Evolutionary conservation across 1,284 basidiomycete species (phyloP), one percentile per base, ranked within the genome.

Genomic region (Paramarasmius palmivorus): DNA sequence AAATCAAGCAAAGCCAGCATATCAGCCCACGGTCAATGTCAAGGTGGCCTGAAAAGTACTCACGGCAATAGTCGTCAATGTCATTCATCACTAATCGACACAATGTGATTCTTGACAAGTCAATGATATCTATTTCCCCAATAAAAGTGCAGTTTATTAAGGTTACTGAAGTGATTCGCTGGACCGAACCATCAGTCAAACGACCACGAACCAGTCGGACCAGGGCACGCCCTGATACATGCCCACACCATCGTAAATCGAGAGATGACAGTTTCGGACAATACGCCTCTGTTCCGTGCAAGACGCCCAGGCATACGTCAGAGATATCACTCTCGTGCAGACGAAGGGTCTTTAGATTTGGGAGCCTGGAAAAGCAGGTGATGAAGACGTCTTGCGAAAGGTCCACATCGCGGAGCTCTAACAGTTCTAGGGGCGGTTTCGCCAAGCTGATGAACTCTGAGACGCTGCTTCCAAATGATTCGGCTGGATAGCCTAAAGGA

Each of bases 211-310:
- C 74, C 14, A 81, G 63, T 40, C 73, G 65, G 34, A 76, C 76
- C 37, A 81, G 61, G 19, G 72, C 69, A 1, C 57, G 55, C 7
- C 83, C 82, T 40, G 70, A 73, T 12, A 87, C 62, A 58, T 81
- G 75, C 10, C 77, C 74, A 59, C 84, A 87, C 83, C 83, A 86
- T 22, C 83, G 74, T 44, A 87, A 65, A 62, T 86, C 82, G 46
- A 88, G 63, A 41, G 66, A 67, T 38, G 65, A 63, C 25, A 86
- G 73, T 49, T 61, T 65, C 19, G 79, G 83, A 55, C 82, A 86
- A 15, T 75, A 61, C 3, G 73, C 74, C 10, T 54, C 57, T n/a
- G 72, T 68, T 2, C 76, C 75, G 26, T 67, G 61, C 22, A 86
- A 62, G 39, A 66, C 57, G 9, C 62, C 59, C 7, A 87, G 57